These are phyloP conservation scores for Cutaneotrichosporon daszewskae DNA, from an alignment of 1,284 basidiomycete genomes.

Conservation along the genomic window DNA sequence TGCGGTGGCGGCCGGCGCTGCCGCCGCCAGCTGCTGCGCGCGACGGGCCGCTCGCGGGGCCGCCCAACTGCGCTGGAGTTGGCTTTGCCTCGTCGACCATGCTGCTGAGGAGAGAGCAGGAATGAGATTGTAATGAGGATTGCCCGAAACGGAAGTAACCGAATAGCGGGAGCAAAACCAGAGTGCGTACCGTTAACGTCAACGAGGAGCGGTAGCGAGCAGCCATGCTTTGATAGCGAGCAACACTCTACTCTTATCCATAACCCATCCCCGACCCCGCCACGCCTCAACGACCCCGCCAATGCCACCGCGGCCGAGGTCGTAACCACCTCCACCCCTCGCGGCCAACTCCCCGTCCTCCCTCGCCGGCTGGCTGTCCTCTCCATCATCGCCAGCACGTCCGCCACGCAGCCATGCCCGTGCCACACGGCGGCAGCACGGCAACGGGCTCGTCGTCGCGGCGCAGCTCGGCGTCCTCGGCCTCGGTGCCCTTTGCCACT, in stretches of 20 bases:
- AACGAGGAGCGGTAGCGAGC: too few relatives aligned
- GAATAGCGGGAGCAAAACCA: too few relatives aligned
- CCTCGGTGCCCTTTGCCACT: conserved; percentile 11
- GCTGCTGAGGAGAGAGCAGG: neutral
- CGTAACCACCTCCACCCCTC: too few relatives aligned
- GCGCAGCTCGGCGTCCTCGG: conserved; percentile 14
- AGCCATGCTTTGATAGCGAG: too few relatives aligned
- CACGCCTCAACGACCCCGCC: too few relatives aligned
- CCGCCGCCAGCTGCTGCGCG: neutral
- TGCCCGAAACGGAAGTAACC: too few relatives aligned
- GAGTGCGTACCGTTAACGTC: too few relatives aligned
- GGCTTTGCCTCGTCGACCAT: conserved; percentile 28
- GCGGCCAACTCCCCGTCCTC: too few relatives aligned
- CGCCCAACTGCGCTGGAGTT: conserved; percentile 11
- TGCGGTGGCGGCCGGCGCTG: conserved; percentile 1
- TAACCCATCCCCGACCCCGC: too few relatives aligned
- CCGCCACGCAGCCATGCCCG: neutral
- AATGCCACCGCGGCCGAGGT: too few relatives aligned
- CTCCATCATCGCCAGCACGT: neutral
- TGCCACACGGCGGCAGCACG: conserved; percentile 1
- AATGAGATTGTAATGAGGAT: neutral
- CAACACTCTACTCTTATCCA: too few relatives aligned
- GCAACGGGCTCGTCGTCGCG: conserved; percentile 7
- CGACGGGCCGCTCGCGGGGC: neutral
- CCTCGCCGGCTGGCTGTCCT: neutral